Evolutionary conservation across 805 yeast genomes (phyloP).

Genomic region (Pichia californica): DNA sequence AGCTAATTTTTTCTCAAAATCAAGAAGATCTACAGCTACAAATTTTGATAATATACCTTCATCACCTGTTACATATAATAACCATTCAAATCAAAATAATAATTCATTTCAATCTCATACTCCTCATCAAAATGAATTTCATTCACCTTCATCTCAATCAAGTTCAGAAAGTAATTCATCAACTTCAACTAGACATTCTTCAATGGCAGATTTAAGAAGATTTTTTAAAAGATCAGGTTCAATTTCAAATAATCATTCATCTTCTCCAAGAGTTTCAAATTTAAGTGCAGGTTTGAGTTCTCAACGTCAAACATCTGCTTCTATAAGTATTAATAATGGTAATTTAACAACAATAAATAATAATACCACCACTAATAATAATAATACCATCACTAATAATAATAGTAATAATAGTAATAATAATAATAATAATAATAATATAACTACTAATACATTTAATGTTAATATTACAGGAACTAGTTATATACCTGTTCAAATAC

Average conservation of each 20-base stretch:
- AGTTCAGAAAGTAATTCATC: constrained; percentile 25
- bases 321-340: too few species aligned
- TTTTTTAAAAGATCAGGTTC: constrained; percentile 50
- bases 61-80: constrained; percentile 20
- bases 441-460: background rate
- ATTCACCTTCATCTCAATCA: constrained; percentile 28
- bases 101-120: background rate
- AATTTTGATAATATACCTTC: constrained; percentile 22
- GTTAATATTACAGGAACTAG: background rate
- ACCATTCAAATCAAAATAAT: background rate
- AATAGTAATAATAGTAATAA: background rate
- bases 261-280: constrained; percentile 28
- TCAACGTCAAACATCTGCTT: constrained; percentile 21
- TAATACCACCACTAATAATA: constrained; percentile 11
- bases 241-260: constrained; percentile 11
- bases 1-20: constrained; percentile 44
- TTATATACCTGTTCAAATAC: constrained; percentile 7
- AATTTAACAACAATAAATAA: constrained; percentile 9
- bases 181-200: constrained; percentile 53
- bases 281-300: constrained; percentile 31
- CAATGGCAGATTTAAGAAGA: constrained; percentile 71
- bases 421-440: background rate
- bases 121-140: constrained; percentile 13
- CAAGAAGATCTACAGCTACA: constrained; percentile 33
- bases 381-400: constrained; percentile 7